phyloP scores from a whole-genome alignment of 2,329 filamentous ascomycete genomes.

The Chaetoscypha palmicola region DNA sequence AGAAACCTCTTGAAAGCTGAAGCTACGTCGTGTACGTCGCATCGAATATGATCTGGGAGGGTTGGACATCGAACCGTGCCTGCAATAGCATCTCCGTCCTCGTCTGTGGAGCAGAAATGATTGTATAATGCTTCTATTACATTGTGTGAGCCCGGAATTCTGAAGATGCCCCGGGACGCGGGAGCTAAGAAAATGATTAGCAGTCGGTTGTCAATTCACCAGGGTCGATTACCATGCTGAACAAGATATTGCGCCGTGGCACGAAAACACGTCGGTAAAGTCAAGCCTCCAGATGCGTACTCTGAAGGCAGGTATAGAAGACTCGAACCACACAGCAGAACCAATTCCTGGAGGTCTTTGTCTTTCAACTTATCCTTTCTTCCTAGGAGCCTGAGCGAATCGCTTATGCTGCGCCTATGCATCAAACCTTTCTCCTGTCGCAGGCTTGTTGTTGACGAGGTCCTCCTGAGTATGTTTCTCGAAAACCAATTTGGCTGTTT shows the following conservation, averaged over 20 bases:
- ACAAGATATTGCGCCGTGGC: conserved; percentile 59
- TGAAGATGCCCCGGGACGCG: conserved; percentile 51
- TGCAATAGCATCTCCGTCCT: conserved; percentile 41
- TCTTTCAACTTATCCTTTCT: conserved; percentile 41
- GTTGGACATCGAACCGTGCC: conserved; percentile 52
- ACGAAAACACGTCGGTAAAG: conserved; percentile 58
- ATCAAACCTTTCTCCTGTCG: conserved; percentile 30
- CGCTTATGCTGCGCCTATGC: conserved; percentile 49
- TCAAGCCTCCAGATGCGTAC: conserved; percentile 49
- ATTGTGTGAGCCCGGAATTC: conserved; percentile 50
- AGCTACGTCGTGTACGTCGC: conserved; percentile 57
- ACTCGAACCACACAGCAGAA: conserved; percentile 57
- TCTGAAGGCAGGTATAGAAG: conserved; percentile 53
- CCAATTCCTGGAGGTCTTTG: conserved; percentile 49
- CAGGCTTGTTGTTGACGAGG: conserved; percentile 30
- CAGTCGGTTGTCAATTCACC: neutral
- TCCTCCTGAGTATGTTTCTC: conserved; percentile 33
- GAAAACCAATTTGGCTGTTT: conserved; percentile 35
- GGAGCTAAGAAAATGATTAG: conserved; percentile 25
- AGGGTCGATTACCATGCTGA: conserved; percentile 45
- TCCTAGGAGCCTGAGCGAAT: conserved; percentile 42
- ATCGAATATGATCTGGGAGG: conserved; percentile 53
- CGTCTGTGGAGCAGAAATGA: conserved; percentile 51
- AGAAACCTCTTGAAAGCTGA: conserved; percentile 62
- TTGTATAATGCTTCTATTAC: conserved; percentile 53